Evolutionary conservation across 495 filamentous ascomycete species (phyloP).

Genomic region (Aspergillus sclerotioniger): DNA sequence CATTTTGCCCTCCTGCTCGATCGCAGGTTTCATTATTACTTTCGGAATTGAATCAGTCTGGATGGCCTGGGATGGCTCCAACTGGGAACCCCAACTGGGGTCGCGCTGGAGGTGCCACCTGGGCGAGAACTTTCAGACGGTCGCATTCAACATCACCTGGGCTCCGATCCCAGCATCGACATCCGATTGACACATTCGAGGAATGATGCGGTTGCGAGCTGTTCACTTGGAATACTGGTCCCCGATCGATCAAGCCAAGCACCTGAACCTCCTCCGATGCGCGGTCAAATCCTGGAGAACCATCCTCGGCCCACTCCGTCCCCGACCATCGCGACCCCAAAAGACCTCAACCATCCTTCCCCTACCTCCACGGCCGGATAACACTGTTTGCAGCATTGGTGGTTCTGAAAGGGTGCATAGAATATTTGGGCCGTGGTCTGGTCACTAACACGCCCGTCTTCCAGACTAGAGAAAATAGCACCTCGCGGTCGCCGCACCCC

Average conservation of each 20-base stretch:
- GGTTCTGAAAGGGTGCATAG: background rate
- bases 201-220: background rate
- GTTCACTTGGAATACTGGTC: background rate
- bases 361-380: background rate
- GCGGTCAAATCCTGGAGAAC: background rate
- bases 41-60: background rate
- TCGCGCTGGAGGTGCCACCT: conserved; percentile 8
- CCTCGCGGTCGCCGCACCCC: background rate
- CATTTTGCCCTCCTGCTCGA: background rate
- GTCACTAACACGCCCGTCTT: conserved; percentile 15
- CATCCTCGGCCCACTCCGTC: background rate
- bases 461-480: conserved; percentile 11
- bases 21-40: background rate
- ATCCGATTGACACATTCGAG: background rate
- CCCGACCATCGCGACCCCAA: conserved; percentile 7
- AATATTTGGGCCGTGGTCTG: conserved; percentile 1
- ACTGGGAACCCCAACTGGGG: background rate
- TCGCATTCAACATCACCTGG: conserved; percentile 18
- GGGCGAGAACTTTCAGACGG: conserved; percentile 14
- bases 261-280: background rate
- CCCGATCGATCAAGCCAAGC: background rate
- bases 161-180: background rate
- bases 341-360: background rate
- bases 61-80: background rate
- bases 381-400: background rate